A percentile compares a stretch with the other conserved stretches of the same genome.
Conservation (phyloP, 495 filamentous ascomycete species). For the Annulohypoxylon maeteangense region DNA sequence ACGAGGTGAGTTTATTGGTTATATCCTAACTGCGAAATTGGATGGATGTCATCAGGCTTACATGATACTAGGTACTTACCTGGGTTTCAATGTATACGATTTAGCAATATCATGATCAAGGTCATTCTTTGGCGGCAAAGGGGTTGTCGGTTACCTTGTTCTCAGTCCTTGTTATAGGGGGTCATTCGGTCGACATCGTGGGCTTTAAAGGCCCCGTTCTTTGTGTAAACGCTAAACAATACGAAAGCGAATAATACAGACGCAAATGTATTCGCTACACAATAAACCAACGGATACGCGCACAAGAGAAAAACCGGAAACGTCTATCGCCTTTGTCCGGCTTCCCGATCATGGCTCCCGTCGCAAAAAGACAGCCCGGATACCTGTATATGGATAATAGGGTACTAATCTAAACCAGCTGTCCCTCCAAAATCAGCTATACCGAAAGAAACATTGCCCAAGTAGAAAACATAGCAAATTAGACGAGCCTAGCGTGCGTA, state of each 20-base stretch:
- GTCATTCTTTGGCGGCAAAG: neutral
- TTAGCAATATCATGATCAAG: neutral
- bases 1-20: too few relatives aligned
- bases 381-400: constrained; percentile 6
- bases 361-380: neutral
- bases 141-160: neutral
- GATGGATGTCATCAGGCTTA: neutral
- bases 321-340: constrained; percentile 1
- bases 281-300: neutral
- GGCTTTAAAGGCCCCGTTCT: neutral
- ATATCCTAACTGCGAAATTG: too few relatives aligned
- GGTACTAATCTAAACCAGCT: neutral
- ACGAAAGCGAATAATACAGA: neutral
- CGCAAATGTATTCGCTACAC: neutral
- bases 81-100: neutral
- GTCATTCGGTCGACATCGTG: neutral
- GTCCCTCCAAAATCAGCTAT: neutral
- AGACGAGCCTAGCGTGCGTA: neutral
- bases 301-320: constrained; percentile 14
- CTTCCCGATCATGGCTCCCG: neutral
- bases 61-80: neutral
- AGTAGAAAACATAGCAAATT: neutral
- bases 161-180: neutral
- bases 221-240: constrained; percentile 9
- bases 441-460: neutral